A percentile compares a stretch with the other conserved stretches of the same genome.
These are phyloP conservation scores for Boletus rufocinnamomeus DNA, from an alignment of 768 basidiomycete genomes.

Conservation along the genomic window DNA sequence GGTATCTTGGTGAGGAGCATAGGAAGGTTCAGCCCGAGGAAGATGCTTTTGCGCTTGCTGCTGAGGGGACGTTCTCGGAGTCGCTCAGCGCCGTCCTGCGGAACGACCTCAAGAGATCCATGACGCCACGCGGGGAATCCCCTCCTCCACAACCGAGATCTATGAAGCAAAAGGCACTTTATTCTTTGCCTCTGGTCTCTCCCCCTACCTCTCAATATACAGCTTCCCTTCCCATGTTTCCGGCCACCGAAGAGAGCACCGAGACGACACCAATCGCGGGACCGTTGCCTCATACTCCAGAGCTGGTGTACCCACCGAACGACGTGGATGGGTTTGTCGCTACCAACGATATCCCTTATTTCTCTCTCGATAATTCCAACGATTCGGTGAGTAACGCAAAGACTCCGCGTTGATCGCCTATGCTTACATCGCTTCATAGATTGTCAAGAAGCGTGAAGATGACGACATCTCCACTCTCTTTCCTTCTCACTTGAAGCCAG, in stretches of 20 bases:
- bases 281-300: slow-evolving; percentile 20
- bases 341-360: slow-evolving; percentile 38
- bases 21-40: background rate
- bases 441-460: background rate
- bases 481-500: slow-evolving; percentile 28
- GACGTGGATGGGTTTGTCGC: slow-evolving; percentile 31
- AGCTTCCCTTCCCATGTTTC: slow-evolving; percentile 1
- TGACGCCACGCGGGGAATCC: slow-evolving; percentile 1
- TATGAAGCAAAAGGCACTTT: slow-evolving; percentile 7
- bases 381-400: slow-evolving; percentile 20
- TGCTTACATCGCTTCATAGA: slow-evolving; percentile 20
- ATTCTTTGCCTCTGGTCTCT: background rate
- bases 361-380: slow-evolving; percentile 31
- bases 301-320: slow-evolving; percentile 14
- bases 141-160: slow-evolving; percentile 7
- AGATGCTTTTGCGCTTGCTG: background rate
- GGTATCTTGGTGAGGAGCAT: slow-evolving; percentile 19
- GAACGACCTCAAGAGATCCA: slow-evolving; percentile 13
- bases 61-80: background rate
- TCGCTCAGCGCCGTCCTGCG: background rate
- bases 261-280: slow-evolving; percentile 5
- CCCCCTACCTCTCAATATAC: slow-evolving; percentile 1
- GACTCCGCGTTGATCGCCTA: background rate
- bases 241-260: background rate
- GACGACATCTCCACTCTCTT: slow-evolving; percentile 2